Percentiles rank a stretch among this genome's conserved stretches.
Conservation (phyloP, 2,329 filamentous ascomycete species). For the Mycosphaerella sp. region DNA sequence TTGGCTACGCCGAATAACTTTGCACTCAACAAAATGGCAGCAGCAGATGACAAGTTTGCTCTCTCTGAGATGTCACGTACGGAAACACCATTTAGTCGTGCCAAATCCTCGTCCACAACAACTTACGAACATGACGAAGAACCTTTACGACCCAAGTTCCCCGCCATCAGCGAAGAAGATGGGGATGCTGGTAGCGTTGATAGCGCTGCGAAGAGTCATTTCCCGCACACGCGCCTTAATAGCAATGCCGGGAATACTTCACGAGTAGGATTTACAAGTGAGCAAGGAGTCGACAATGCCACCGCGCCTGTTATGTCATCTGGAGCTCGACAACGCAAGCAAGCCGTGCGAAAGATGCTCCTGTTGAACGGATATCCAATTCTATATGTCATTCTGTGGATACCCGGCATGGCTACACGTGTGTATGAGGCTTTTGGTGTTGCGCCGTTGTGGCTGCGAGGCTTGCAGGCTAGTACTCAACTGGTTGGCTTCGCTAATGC, state of each 20-base stretch:
- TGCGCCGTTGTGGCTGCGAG: slow-evolving; percentile 18
- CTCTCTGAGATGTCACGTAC: background rate
- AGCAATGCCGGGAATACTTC: background rate
- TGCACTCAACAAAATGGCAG: background rate
- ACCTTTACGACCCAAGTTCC: background rate
- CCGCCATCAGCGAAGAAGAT: slow-evolving; percentile 3
- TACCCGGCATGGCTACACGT: slow-evolving; percentile 30
- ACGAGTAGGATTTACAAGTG: background rate
- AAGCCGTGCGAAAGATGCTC: slow-evolving; percentile 26
- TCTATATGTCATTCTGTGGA: slow-evolving; percentile 33
- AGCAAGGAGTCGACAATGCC: background rate
- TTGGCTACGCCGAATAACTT: background rate
- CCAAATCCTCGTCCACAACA: slow-evolving; percentile 12
- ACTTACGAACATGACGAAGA: slow-evolving; percentile 6
- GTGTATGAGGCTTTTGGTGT: slow-evolving; percentile 16
- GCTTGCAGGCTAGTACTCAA: slow-evolving; percentile 21
- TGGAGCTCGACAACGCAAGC: slow-evolving; percentile 12
- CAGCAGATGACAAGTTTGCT: background rate
- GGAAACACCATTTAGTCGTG: slow-evolving; percentile 5
- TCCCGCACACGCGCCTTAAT: background rate
- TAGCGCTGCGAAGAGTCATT: background rate
- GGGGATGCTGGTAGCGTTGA: slow-evolving; percentile 1
- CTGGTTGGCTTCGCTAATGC: slow-evolving; percentile 21
- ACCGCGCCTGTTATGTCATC: background rate
- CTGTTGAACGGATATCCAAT: slow-evolving; percentile 34